Evolutionary conservation across 2,329 filamentous ascomycete genomes (phyloP).

Genomic region (Colletotrichum spinosum): DNA sequence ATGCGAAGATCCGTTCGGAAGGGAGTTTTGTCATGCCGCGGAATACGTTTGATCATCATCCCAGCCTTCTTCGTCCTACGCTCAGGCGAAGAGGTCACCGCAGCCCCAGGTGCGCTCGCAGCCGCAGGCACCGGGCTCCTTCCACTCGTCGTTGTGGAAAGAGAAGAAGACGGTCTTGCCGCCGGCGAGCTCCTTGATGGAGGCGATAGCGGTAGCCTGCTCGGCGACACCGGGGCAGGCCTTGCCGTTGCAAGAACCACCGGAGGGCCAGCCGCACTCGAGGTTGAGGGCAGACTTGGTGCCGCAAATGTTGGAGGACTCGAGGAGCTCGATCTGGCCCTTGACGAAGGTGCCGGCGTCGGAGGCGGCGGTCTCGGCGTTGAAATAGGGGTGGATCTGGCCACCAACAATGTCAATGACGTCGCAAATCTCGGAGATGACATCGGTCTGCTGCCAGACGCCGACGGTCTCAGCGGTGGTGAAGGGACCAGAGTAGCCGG

Average conservation of each 20-base stretch:
- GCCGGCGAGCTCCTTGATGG: constrained; percentile 75
- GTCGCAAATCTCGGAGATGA: constrained; percentile 71
- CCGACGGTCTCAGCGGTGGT: constrained; percentile 90
- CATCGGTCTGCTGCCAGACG: constrained; percentile 76
- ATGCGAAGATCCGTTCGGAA: too few relatives aligned
- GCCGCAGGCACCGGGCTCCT: constrained; percentile 73
- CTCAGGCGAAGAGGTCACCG: constrained; percentile 57
- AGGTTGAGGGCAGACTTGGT: constrained; percentile 82
- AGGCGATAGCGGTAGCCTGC: constrained; percentile 79
- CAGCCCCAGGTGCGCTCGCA: constrained; percentile 89
- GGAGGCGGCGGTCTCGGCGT: constrained; percentile 70
- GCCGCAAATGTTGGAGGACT: constrained; percentile 69
- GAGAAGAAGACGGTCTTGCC: constrained; percentile 84
- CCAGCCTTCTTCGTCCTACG: background rate
- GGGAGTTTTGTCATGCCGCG: constrained; percentile 4
- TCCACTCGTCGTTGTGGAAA: constrained; percentile 85
- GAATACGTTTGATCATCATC: constrained; percentile 6
- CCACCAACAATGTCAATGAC: constrained; percentile 82
- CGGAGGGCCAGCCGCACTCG: constrained; percentile 90
- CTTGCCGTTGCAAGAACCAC: constrained; percentile 75
- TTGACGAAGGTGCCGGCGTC: constrained; percentile 82
- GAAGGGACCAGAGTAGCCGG: constrained; percentile 78
- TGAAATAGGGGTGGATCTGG: constrained; percentile 98
- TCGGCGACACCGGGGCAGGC: constrained; percentile 75
- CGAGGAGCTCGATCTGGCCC: constrained; percentile 77